Base-by-base conservation (phyloP, 2,329 filamentous ascomycete species). In the Ophiocordyceps robertsii region DNA sequence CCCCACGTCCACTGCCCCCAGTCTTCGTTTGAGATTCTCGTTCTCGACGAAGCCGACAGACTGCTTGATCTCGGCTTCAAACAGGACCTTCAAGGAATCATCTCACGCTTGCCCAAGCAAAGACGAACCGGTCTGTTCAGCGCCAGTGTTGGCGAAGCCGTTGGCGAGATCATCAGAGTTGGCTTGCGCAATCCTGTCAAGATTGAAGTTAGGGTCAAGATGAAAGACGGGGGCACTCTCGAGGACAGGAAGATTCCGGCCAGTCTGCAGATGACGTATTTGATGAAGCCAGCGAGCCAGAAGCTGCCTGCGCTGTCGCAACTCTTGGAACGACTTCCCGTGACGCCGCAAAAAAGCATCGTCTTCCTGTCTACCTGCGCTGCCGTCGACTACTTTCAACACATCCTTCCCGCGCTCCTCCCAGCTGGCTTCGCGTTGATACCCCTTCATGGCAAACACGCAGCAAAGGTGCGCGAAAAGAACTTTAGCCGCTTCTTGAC, bases 11-110 rank as follows among this genome's bases (percentile, higher is more conserved):
- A 93, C 58, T 89, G 85, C 52, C 80, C 86, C 0, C 83, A 90
- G 47, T 88, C 85, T 1, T 85, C 85, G 0, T 96, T 98, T 51
- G 90, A 98, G 59, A 78, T 87, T 40, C 75, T 98, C 11, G 84
- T 98, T 4, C 73, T 98, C 31, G 92, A 98, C 56, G 92, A 98
- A 65, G 92, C 90, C 40, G 92, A 98, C 61, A 75, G 92, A 45
- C 67, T 98, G 24, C 70, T 98, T 11, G 92, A 98, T 62, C 72
- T 96, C 19, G 92, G 93, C 6, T 96, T 98, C 64, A 92, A 93
- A 60, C 81, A 85, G 43, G 88, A 95, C 51, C 64, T 98, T 27
- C 86, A 92, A 51, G 84, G 79, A 43, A 95, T 96, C 35, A 66
- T 98, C 19, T 77, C 78, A 0, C 75, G 84, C 14, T 66, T 98